Percentiles rank a stretch among this genome's conserved stretches.
These are phyloP conservation scores for Xylaria nigripes DNA, from an alignment of 495 filamentous ascomycete species.

Conservation along the genomic window DNA sequence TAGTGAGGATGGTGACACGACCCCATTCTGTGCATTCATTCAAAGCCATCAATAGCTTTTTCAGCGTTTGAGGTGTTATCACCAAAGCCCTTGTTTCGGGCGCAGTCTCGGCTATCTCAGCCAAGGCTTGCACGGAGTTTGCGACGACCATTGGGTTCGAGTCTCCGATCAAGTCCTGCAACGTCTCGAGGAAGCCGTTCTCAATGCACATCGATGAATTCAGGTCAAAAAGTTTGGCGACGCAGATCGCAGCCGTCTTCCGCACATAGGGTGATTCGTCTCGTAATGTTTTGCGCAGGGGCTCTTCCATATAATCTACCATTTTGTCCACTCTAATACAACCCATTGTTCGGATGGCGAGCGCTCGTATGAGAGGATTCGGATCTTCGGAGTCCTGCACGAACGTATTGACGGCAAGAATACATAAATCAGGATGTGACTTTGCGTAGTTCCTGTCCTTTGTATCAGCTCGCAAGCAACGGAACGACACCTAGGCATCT, in stretches of 20 bases:
- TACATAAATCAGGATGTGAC: conserved; percentile 97
- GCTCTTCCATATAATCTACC: conserved; percentile 99
- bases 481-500: not conserved
- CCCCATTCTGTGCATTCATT: conserved; percentile 99
- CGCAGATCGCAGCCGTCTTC: conserved; percentile 96
- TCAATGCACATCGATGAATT: conserved; percentile 88
- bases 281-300: conserved; percentile 86
- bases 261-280: conserved; percentile 98
- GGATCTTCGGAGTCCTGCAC: conserved; percentile 99
- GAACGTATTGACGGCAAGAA: conserved; percentile 98
- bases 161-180: conserved; percentile 95
- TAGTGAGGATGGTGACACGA: conserved; percentile 86
- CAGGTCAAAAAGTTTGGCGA: conserved; percentile 94
- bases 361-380: conserved; percentile 87
- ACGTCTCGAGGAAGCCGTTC: conserved; percentile 91
- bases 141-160: conserved; percentile 99
- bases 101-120: conserved; percentile 82
- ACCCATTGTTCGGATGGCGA: conserved; percentile 98
- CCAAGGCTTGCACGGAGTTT: conserved; percentile 87
- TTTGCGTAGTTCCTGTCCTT: conserved; percentile 91
- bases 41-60: conserved; percentile 92
- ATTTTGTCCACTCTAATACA: conserved; percentile 99
- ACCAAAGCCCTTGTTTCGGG: conserved; percentile 83
- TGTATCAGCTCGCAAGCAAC: conserved; percentile 14
- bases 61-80: conserved; percentile 71